phyloP scores from a whole-genome alignment of 495 filamentous ascomycete genomes.

The Letharia lupina region DNA sequence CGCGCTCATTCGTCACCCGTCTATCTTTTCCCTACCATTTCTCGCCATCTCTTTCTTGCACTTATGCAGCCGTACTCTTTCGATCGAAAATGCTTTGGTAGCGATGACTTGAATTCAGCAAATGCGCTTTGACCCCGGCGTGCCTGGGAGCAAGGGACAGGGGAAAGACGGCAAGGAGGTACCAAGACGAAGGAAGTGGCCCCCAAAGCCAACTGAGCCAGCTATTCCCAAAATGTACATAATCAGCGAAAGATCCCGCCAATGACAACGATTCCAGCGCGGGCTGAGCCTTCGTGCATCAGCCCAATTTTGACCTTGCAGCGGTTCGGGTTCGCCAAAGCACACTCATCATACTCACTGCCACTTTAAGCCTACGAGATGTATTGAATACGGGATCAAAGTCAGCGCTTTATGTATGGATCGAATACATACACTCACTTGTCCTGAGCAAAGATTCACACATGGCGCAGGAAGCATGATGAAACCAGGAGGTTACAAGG shows the following conservation, averaged over 20 bases:
- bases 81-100: background rate
- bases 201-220: constrained; percentile 7
- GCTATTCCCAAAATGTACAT: constrained; percentile 7
- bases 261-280: constrained; percentile 20
- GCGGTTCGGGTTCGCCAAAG: constrained; percentile 28
- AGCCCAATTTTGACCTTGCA: constrained; percentile 25
- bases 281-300: constrained; percentile 23
- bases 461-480: background rate
- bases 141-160: background rate
- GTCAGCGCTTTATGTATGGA: background rate
- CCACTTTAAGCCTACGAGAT: constrained; percentile 22
- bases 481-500: background rate
- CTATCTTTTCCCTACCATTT: background rate
- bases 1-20: constrained; percentile 13
- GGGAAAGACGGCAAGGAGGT: constrained; percentile 1
- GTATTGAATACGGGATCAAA: background rate
- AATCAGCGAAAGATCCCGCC: constrained; percentile 14
- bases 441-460: background rate
- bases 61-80: background rate
- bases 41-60: background rate
- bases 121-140: constrained; percentile 2
- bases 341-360: constrained; percentile 18
- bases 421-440: background rate
- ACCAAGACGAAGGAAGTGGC: constrained; percentile 6
- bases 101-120: background rate